phyloP scores from a whole-genome alignment of 2,329 filamentous ascomycete species.

The Fusarium sp. region DNA sequence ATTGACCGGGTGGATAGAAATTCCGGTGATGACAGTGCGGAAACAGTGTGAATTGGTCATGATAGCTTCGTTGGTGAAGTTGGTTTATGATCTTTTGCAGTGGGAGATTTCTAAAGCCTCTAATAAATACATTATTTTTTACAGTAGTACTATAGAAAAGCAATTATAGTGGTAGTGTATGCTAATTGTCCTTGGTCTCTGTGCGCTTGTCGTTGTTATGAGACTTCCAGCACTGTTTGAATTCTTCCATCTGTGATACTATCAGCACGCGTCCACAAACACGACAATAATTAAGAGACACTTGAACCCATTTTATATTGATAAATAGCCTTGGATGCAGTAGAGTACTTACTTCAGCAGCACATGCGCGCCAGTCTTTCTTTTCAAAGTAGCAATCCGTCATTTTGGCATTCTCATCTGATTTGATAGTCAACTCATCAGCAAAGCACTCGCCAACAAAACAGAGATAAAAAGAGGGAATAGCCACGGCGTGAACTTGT shows the following conservation, averaged over 20 bases:
- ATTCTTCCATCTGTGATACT: constrained; percentile 79
- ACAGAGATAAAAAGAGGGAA: constrained; percentile 2
- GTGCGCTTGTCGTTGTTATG: constrained; percentile 89
- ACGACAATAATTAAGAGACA: neutral
- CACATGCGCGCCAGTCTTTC: constrained; percentile 93
- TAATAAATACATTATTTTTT: constrained; percentile 1
- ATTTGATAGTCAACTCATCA: constrained; percentile 8
- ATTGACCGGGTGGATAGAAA: constrained; percentile 28
- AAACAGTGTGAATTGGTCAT: constrained; percentile 4
- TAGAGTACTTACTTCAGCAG: constrained; percentile 76
- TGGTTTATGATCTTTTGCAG: neutral
- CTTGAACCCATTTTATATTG: neutral
- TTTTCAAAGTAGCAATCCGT: constrained; percentile 96
- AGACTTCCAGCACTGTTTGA: constrained; percentile 89
- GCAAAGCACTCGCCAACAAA: constrained; percentile 25
- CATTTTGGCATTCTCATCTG: constrained; percentile 88
- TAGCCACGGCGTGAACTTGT: neutral
- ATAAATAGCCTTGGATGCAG: rapidly evolving
- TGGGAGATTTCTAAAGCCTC: neutral
- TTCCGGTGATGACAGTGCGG: constrained; percentile 26
- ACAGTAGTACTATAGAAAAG: neutral
- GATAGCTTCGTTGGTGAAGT: constrained; percentile 24
- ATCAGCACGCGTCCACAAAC: constrained; percentile 20
- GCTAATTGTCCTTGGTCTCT: constrained; percentile 70
- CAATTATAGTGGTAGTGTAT: neutral